Evolutionary conservation across 805 yeast genomes (phyloP).

Genomic region (baker's yeast (Saccharomyces cerevisiae)): DNA sequence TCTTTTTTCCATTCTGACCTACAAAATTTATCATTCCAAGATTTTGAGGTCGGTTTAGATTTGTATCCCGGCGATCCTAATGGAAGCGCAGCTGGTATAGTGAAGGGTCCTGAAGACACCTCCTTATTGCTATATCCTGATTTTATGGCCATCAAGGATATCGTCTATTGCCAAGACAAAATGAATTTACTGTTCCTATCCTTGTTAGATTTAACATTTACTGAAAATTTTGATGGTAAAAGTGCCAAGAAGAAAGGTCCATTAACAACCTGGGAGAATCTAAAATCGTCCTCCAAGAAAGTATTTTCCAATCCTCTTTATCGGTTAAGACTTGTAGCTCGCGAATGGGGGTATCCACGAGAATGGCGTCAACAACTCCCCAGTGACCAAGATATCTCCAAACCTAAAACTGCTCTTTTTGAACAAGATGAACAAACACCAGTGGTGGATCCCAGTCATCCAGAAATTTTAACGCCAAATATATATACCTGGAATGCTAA

Average conservation of each 20-base stretch:
- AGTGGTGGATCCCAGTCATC: constrained; percentile 11
- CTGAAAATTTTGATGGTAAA: constrained; percentile 6
- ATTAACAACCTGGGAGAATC: constrained; percentile 6
- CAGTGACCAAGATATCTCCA: not conserved
- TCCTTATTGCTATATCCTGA: constrained; percentile 16
- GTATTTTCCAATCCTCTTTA: constrained; percentile 7
- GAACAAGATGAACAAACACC: constrained; percentile 9
- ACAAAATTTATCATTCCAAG: constrained; percentile 18
- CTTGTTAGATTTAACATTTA: constrained; percentile 13
- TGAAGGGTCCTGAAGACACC: constrained; percentile 1
- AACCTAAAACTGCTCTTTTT: constrained; percentile 5
- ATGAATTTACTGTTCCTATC: constrained; percentile 19
- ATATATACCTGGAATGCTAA: constrained; percentile 9
- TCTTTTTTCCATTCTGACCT: constrained; percentile 14
- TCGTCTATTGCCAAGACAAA: constrained; percentile 17
- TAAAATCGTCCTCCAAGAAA: constrained; percentile 8
- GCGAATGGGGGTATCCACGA: constrained; percentile 23
- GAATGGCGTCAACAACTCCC: constrained; percentile 16
- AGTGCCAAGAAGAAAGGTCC: constrained; percentile 14
- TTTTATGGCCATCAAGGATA: constrained; percentile 15
- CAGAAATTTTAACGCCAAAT: constrained; percentile 16
- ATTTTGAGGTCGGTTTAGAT: constrained; percentile 21
- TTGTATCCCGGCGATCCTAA: constrained; percentile 15
- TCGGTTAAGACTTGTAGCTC: constrained; percentile 9
- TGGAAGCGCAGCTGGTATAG: constrained; percentile 12